These are phyloP conservation scores for Butyriboletus appendiculatus DNA, from an alignment of 1,284 basidiomycete species.

Conservation along the genomic window DNA sequence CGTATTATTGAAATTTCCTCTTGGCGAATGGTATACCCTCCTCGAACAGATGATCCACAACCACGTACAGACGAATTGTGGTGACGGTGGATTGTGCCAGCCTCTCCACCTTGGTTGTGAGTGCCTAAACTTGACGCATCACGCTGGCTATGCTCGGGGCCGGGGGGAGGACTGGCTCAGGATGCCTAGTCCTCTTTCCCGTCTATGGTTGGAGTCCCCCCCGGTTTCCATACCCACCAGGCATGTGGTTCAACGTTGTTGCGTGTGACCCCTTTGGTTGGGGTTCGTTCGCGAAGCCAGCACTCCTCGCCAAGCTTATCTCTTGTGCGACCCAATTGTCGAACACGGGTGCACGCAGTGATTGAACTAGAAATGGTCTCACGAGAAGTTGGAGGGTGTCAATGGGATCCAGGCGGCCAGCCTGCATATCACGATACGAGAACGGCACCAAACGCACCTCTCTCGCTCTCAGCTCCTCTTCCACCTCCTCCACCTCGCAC, in stretches of 20 bases:
- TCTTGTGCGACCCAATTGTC: no score
- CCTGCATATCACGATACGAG: neutral
- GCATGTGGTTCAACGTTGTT: neutral
- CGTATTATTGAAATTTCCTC: conserved; percentile 21
- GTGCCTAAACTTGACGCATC: neutral
- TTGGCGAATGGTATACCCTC: conserved; percentile 1
- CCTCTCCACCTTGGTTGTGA: conserved; percentile 7
- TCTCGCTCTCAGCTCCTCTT: conserved; percentile 80
- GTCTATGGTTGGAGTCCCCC: neutral
- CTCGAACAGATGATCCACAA: conserved; percentile 11
- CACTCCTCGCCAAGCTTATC: no score
- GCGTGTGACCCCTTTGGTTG: conserved; percentile 10
- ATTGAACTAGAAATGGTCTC: no score
- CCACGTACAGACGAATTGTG: conserved; percentile 4
- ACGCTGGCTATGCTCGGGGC: neutral
- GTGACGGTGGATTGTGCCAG: neutral
- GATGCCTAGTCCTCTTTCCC: no score
- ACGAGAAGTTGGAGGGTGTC: no score
- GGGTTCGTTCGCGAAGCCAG: conserved; percentile 6
- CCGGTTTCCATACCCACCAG: conserved; percentile 3
- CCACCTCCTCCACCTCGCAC: conserved; percentile 96
- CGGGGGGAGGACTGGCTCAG: no score
- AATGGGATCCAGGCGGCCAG: no score
- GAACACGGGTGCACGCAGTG: no score
- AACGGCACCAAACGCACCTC: conserved; percentile 52